Evolutionary conservation across 768 basidiomycete species (phyloP).

Genomic region (Macrocybe gigantea): DNA sequence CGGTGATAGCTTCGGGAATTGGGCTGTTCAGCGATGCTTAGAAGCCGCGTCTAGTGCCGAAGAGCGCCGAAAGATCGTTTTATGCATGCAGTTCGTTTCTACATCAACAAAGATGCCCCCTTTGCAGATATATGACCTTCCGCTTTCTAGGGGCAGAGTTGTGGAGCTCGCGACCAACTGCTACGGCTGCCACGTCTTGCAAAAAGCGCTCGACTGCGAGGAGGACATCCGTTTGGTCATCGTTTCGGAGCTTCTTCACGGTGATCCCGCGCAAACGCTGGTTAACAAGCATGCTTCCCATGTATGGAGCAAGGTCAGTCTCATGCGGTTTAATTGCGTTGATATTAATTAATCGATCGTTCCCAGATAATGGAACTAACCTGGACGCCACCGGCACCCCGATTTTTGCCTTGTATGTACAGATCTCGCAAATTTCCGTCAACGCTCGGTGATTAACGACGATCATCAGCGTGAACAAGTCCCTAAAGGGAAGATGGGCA

Average conservation of each 20-base stretch:
- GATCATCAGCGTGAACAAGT: constrained; percentile 68
- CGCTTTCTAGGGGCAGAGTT: constrained; percentile 56
- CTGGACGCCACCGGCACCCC: constrained; percentile 87
- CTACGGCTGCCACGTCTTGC: constrained; percentile 85
- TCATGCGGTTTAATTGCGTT: not conserved
- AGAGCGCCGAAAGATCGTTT: constrained; percentile 74
- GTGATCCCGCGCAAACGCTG: constrained; percentile 80
- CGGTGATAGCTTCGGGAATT: constrained; percentile 73
- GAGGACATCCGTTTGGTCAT: constrained; percentile 81
- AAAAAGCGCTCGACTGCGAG: constrained; percentile 87
- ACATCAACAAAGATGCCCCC: no score
- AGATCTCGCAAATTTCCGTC: not conserved
- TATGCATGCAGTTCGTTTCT: constrained; percentile 70
- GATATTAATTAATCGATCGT: constrained; percentile 4
- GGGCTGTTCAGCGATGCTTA: constrained; percentile 85
- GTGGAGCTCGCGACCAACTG: constrained; percentile 87
- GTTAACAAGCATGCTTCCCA: constrained; percentile 90
- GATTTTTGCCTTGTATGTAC: constrained; percentile 75
- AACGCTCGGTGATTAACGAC: constrained; percentile 3
- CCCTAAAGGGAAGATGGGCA: constrained; percentile 85
- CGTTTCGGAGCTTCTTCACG: constrained; percentile 77
- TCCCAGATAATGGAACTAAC: constrained; percentile 81
- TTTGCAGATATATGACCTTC: not conserved
- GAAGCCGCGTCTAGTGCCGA: constrained; percentile 73
- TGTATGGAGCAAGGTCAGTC: constrained; percentile 81